Evolutionary conservation across 2,329 filamentous ascomycete genomes (phyloP), one percentile per base, ranked within the genome.

Genomic region (Aureobasidium lini): DNA sequence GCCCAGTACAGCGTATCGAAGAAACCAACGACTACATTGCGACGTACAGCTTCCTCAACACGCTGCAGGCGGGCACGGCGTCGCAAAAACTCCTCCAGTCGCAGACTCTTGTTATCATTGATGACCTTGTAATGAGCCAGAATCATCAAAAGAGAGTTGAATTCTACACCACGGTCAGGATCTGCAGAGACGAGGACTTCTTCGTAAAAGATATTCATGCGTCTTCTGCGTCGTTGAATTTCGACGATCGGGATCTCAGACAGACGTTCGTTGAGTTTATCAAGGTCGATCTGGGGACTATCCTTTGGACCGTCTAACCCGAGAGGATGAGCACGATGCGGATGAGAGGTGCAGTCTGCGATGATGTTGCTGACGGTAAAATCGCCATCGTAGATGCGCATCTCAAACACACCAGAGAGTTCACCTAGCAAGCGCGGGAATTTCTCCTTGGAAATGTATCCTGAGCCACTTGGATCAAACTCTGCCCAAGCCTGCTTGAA

Each of bases 401-500:
- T 97, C 69, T 95, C 88, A 68, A 99, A 99, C 15, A 96, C 84
- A 3, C 94, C 94, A 16, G 92, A 96, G 1, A 99, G 84, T 77
- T 97, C 84, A 49, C 90, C 90, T 6, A 99, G 79, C 36, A 99
- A 79, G 43, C 91, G 82, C 9, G 94, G 93, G 69, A 99, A 97
- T 37, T 84, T 84, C 44, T 96, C 89, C 68, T 93, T 95, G 52
- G 84, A 84, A 68, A 99, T 97, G 70, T 87, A 97, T 2, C 95
- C 94, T 0, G 88, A 90, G 10, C 94, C 95, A 13, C 90, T 84
- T 2, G 94, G 92, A 73, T 99, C 94, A 63, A 94, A 91, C 61
- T 90, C 94, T 59, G 94, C 90, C 94, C 94, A 99, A 1, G 94
- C 94, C 75, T 97, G 90, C 74, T 99, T 99, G 82, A 96, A 99